A percentile compares a stretch with the other conserved stretches of the same genome.
These are phyloP conservation scores for Exobasidium rhododendri DNA, from an alignment of 1,284 basidiomycete species.

Conservation along the genomic window DNA sequence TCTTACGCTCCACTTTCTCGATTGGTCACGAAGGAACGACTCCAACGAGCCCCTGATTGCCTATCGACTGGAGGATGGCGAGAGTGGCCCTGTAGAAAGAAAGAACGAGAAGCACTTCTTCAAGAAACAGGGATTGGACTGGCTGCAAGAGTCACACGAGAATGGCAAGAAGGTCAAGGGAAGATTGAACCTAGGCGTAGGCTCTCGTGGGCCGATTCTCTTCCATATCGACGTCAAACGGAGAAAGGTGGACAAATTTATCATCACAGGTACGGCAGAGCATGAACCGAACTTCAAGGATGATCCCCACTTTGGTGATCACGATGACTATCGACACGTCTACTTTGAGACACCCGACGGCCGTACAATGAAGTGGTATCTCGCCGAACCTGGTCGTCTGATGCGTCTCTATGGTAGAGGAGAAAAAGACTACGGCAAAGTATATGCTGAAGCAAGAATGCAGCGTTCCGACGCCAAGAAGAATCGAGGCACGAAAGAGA, in stretches of 20 bases:
- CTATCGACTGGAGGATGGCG: neutral
- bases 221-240: neutral
- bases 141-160: slow-evolving; percentile 4
- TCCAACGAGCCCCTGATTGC: neutral
- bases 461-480: neutral
- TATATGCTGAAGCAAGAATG: slow-evolving; percentile 6
- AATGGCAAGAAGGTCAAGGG: slow-evolving; percentile 3
- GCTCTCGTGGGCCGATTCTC: neutral
- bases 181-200: slow-evolving; percentile 1
- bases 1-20: neutral
- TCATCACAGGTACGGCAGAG: slow-evolving; percentile 3
- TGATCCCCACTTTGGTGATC: neutral
- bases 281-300: slow-evolving; percentile 3
- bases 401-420: slow-evolving; percentile 11
- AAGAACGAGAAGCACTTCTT: neutral
- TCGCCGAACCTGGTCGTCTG: slow-evolving; percentile 1
- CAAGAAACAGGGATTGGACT: slow-evolving; percentile 5
- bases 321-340: slow-evolving; percentile 11
- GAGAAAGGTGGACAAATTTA: slow-evolving; percentile 8
- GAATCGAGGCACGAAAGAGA: slow-evolving; percentile 1
- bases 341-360: slow-evolving; percentile 8
- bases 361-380: slow-evolving; percentile 2
- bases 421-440: neutral
- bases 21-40: neutral
- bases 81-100: neutral